Percentiles rank a stretch among this genome's conserved stretches.
Evolutionary conservation across 2,329 filamentous ascomycete genomes (phyloP).

Genomic region (Penicillium sp.): DNA sequence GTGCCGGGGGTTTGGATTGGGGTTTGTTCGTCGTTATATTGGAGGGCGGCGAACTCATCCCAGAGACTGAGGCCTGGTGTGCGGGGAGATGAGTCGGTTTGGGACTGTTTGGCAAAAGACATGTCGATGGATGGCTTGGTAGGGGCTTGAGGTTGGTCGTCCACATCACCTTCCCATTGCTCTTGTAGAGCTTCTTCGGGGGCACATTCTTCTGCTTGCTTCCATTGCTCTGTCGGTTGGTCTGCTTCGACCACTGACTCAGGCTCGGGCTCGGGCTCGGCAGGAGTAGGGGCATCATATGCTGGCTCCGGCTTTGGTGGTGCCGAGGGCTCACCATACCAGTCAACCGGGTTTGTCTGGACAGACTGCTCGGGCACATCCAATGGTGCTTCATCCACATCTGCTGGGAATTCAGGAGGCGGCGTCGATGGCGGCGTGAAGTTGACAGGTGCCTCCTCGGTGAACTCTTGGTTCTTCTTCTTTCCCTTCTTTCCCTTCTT

Average conservation of each 20-base stretch:
- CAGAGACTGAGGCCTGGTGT: constrained; percentile 37
- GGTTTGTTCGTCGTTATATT: constrained; percentile 33
- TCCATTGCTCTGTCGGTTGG: not conserved
- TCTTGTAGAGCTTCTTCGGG: not conserved
- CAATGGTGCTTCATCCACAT: not conserved
- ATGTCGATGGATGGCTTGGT: constrained; percentile 34
- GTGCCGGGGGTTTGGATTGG: not conserved
- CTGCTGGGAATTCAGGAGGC: constrained; percentile 20
- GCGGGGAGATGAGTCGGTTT: constrained; percentile 30
- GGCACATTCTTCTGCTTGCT: not conserved
- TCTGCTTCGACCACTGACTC: not conserved
- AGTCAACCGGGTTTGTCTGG: not conserved
- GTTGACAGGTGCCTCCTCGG: constrained; percentile 26
- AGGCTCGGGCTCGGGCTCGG: not conserved
- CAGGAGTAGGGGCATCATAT: not conserved
- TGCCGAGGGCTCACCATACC: not conserved
- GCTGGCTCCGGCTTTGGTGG: not conserved
- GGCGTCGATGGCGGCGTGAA: constrained; percentile 43
- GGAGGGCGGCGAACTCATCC: constrained; percentile 40
- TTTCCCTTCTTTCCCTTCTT: constrained; percentile 34
- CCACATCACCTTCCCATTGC: constrained; percentile 2
- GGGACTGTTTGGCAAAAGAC: constrained; percentile 39
- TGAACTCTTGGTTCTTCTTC: constrained; percentile 23
- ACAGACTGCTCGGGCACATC: not conserved
- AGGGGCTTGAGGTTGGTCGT: constrained; percentile 1